Evolutionary conservation across 495 filamentous ascomycete species (phyloP).

Genomic region (Xylaria sp.): DNA sequence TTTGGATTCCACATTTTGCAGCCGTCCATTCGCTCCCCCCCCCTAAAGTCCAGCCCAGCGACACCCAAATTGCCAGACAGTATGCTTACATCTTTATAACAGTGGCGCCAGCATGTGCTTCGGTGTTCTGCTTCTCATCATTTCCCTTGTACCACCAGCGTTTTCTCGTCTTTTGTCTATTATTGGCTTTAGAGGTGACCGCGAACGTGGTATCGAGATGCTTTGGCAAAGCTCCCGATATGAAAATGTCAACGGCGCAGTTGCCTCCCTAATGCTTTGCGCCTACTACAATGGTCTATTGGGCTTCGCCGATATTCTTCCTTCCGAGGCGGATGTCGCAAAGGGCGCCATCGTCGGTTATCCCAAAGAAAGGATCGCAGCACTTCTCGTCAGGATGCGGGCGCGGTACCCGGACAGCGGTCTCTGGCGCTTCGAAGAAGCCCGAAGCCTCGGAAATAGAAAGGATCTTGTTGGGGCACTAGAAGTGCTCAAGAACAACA

Average conservation of each 20-base stretch:
- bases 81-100: slow-evolving; percentile 4
- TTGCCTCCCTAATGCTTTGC: slow-evolving; percentile 81
- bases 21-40: background rate
- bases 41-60: background rate
- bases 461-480: slow-evolving; percentile 73
- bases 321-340: slow-evolving; percentile 60
- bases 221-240: slow-evolving; percentile 93
- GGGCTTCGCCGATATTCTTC: slow-evolving; percentile 87
- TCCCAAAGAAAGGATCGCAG: slow-evolving; percentile 71
- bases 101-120: slow-evolving; percentile 89
- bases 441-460: slow-evolving; percentile 74
- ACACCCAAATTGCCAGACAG: background rate
- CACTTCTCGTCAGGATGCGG: slow-evolving; percentile 77
- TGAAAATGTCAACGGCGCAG: slow-evolving; percentile 87
- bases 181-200: slow-evolving; percentile 91
- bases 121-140: slow-evolving; percentile 80
- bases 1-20: background rate
- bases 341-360: slow-evolving; percentile 66
- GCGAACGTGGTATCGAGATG: slow-evolving; percentile 80
- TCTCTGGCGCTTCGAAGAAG: slow-evolving; percentile 91
- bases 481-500: slow-evolving; percentile 61
- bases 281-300: slow-evolving; percentile 88
- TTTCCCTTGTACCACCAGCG: slow-evolving; percentile 90
- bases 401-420: slow-evolving; percentile 78
- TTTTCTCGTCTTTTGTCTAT: slow-evolving; percentile 84